A percentile compares a stretch with the other conserved stretches of the same genome.
phyloP scores from a whole-genome alignment of 352 stramenopile genomes.

The Phytopythium sindhum region DNA sequence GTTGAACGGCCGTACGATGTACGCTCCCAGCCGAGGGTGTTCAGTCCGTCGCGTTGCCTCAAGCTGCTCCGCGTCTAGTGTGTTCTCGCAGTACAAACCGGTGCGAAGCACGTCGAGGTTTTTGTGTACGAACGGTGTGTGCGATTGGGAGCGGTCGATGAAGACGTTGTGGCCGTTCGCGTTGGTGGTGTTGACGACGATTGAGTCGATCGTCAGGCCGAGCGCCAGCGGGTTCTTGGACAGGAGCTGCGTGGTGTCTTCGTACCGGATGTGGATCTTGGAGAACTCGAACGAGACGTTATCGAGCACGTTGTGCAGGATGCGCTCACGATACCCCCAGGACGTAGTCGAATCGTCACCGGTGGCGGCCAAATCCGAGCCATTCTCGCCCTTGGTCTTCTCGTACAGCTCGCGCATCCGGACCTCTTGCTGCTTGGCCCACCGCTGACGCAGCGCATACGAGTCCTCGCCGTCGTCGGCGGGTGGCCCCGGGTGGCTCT shows the following conservation, averaged over 20 bases:
- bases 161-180: conserved; percentile 78
- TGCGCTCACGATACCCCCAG: conserved; percentile 80
- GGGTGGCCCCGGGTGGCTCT: conserved; percentile 9
- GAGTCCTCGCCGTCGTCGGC: conserved; percentile 43
- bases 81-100: conserved; percentile 69
- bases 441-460: conserved; percentile 58
- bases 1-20: conserved; percentile 76
- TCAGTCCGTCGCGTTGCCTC: conserved; percentile 18
- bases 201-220: conserved; percentile 73
- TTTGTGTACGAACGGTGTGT: conserved; percentile 82
- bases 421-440: conserved; percentile 81
- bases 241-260: conserved; percentile 67
- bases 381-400: conserved; percentile 58
- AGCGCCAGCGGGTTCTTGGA: conserved; percentile 58
- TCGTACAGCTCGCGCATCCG: conserved; percentile 73
- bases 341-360: conserved; percentile 43
- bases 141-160: conserved; percentile 68
- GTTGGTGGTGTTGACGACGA: conserved; percentile 71
- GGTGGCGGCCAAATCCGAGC: conserved; percentile 2
- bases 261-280: conserved; percentile 82
- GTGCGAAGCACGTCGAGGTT: conserved; percentile 52
- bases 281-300: conserved; percentile 81
- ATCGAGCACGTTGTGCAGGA: conserved; percentile 79
- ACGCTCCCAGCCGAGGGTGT: conserved; percentile 19
- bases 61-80: conserved; percentile 22